Evolutionary conservation across 371 early-diverging fungal species (phyloP), one percentile per base, ranked within the genome.

Genomic region (Rhizopus sp.): DNA sequence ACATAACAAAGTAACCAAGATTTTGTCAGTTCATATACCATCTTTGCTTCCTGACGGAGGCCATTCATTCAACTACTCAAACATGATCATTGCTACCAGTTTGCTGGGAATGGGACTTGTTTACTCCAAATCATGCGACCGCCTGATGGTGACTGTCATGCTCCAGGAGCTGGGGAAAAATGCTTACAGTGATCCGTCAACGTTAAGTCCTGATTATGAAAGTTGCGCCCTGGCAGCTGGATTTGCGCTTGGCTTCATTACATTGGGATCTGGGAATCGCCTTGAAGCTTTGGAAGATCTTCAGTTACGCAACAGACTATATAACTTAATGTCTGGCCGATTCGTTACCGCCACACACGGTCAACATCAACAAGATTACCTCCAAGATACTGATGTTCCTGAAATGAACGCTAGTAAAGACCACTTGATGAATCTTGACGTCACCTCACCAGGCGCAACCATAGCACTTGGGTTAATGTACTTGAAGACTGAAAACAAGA

Each of bases 391-490:
- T 32, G 48, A 39, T 4, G 12, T 15, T 33, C 12, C 31, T 13
- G 5, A 7, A 45, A 39, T n/a, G 29, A 54, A 38, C 16, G 38
- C 17, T 23, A 31, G n/a, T 6, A 33, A 41, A 16, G 47, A 51
- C 32, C 4, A 40, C 52, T 17, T 32, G 53, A 47, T 50, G 8
- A 78, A 80, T 31, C 59, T 77, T 9, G 81, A 84, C 45, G 59
- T 80, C n/a, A 84, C 88, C 0, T 81, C 88, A 0, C 75, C 86
- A 6, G 87, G 88, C 15, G 90, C 93, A 0, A 85, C 84, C 0
- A 76, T 94, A n/a, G 96, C 97, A 0, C 63, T 96, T 12, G 92
- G 85, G 0, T 69, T 96, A 12, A 87, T 91, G 73, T 94, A 86
- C 61, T 72, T 95, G 31, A 90, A 88, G 45, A 89, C 94, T 8